Evolutionary conservation across 164 flowering plant genomes (phyloP).

Genomic region (Vitis labrusca): DNA sequence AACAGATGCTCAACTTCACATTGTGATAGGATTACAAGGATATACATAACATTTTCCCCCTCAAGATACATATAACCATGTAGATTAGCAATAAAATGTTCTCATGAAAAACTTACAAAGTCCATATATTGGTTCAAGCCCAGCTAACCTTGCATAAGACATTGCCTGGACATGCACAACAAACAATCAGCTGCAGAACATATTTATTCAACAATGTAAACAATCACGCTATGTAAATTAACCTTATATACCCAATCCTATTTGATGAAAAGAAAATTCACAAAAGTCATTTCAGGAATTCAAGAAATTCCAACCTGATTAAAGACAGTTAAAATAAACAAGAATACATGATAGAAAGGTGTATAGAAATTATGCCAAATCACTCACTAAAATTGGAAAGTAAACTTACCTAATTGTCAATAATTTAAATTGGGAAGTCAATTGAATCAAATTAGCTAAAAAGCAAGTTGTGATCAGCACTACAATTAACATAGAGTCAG

Average conservation of each 20-base stretch:
- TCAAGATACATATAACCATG: too few species aligned
- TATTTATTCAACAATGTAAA: neutral
- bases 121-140: slow-evolving; percentile 91
- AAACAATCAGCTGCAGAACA: slow-evolving; percentile 17
- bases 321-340: neutral
- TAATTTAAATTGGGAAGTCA: neutral
- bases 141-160: slow-evolving; percentile 99
- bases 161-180: slow-evolving; percentile 62
- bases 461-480: neutral
- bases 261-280: slow-evolving; percentile 2
- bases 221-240: neutral
- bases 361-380: neutral
- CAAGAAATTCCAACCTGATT: neutral
- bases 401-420: too few species aligned
- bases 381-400: neutral
- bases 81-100: neutral
- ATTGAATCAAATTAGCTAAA: neutral
- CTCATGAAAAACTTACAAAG: slow-evolving; percentile 68
- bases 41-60: neutral
- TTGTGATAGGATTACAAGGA: neutral
- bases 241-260: neutral
- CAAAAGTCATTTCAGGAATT: neutral
- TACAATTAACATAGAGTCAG: neutral
- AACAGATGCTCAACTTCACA: neutral
- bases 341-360: neutral